These are phyloP conservation scores for Amyloporia xantha DNA, from an alignment of 768 basidiomycete genomes.

Conservation along the genomic window DNA sequence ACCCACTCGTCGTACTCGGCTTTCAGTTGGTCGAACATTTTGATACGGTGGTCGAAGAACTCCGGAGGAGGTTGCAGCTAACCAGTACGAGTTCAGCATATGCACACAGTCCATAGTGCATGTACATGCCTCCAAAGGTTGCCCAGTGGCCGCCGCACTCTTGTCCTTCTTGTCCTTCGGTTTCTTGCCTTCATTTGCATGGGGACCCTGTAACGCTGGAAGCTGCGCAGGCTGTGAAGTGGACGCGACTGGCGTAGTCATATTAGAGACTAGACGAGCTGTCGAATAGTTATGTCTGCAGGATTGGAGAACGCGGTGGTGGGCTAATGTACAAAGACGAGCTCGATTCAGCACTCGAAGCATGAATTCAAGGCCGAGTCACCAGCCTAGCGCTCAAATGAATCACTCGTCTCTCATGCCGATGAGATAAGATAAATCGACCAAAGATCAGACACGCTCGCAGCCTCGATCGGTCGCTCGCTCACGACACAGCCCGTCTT, in stretches of 20 bases:
- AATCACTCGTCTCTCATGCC: too few species aligned
- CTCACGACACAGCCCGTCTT: too few species aligned
- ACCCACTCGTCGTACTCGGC: conserved; percentile 76
- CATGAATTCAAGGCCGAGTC: conserved; percentile 2
- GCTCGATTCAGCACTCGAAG: conserved; percentile 4
- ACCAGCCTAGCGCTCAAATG: too few species aligned
- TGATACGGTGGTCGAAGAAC: conserved; percentile 86
- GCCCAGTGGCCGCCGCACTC: conserved; percentile 30
- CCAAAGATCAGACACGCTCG: too few species aligned
- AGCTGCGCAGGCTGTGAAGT: conserved; percentile 45
- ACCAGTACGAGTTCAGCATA: conserved; percentile 1
- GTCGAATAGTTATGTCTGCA: background rate
- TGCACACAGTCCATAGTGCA: background rate
- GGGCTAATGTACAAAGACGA: background rate
- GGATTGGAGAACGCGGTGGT: too few species aligned
- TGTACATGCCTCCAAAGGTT: conserved; percentile 72
- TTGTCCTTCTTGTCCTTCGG: conserved; percentile 37
- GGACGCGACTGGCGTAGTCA: conserved; percentile 51
- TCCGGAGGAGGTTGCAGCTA: conserved; percentile 79
- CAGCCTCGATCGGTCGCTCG: too few species aligned
- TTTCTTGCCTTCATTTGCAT: conserved; percentile 24
- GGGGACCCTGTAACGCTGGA: conserved; percentile 40
- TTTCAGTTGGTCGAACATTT: conserved; percentile 84
- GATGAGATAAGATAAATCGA: too few species aligned
- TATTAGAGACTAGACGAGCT: conserved; percentile 28